A percentile compares a stretch with the other conserved stretches of the same genome.
Evolutionary conservation across 2,329 filamentous ascomycete species (phyloP).

Genomic region (Fusarium stilboides): DNA sequence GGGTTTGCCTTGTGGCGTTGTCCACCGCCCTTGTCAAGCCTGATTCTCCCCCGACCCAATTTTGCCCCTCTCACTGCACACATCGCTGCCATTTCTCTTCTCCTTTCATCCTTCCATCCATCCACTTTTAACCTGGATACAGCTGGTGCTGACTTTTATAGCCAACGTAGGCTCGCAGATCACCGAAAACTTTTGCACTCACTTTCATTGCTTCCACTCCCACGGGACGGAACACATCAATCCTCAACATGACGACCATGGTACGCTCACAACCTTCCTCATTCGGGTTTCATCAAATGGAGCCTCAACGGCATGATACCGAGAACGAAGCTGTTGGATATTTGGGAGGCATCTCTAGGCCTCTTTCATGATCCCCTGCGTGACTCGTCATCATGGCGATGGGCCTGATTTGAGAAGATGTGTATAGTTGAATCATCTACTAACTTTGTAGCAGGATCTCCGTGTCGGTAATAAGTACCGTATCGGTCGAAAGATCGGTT

Average conservation of each 20-base stretch:
- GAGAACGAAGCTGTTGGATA: background rate
- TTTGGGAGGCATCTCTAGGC: background rate
- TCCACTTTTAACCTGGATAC: constrained; percentile 29
- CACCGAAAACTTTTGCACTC: constrained; percentile 22
- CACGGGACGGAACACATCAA: constrained; percentile 42
- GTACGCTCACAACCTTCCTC: constrained; percentile 53
- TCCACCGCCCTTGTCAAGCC: constrained; percentile 46
- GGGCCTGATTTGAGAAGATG: background rate
- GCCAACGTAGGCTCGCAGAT: constrained; percentile 46
- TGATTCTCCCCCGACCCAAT: constrained; percentile 45
- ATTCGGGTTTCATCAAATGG: background rate
- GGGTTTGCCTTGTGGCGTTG: constrained; percentile 51
- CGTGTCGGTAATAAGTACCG: constrained; percentile 99
- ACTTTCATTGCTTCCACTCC: constrained; percentile 37
- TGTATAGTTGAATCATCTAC: constrained; percentile 5
- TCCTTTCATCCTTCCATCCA: constrained; percentile 23
- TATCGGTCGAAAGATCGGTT: constrained; percentile 99
- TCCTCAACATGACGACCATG: constrained; percentile 66
- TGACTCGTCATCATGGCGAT: background rate
- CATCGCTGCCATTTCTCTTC: constrained; percentile 36
- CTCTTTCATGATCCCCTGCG: background rate
- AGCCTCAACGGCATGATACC: background rate
- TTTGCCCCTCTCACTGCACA: constrained; percentile 47
- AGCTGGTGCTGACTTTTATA: constrained; percentile 39
- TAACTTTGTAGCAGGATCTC: constrained; percentile 78